Base-by-base conservation (phyloP, 2,329 filamentous ascomycete species). In the Penicillium decumbens region DNA sequence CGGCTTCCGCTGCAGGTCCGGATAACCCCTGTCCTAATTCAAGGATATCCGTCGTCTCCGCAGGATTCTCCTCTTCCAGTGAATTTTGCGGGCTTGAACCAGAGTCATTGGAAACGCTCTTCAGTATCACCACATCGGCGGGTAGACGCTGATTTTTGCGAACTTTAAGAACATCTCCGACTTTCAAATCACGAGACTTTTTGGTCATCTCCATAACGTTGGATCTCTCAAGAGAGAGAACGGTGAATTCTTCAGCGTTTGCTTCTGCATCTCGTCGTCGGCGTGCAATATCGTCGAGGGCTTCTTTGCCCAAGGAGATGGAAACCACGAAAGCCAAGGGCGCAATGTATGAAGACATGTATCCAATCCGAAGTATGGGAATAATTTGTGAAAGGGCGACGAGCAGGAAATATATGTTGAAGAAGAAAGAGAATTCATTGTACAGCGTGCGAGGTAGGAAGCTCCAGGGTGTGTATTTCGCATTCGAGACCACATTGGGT, bases 381-480 rank as follows among this genome's bases (percentile, higher is more conserved):
- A 98, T 91, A 38, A 89, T 85, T 72, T 98, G 93, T 32, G 92
- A 97, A 43, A 97, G 73, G 6, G 93, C 95, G 43, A 98, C 93
- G 24, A 97, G 83, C 48, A 98, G 77, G 69, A 98, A 98, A 69
- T 98, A 98, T 77, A 97, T 89, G 79, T 98, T 98, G 79, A 98
- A 95, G 74, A 98, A 98, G 76, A 97, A 98, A 51, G 92, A 96
- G 69, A 98, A 98, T 67, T 98, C 93, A 73, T 97, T 97, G 73
- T 96, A 98, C 20, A 98, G 77, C 0, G 93, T 98, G 45, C 92
- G 79, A 2, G 95, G 95, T 12, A 98, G 79, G 71, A 98, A 98
- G 45, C 88, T 95, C 76, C 91, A 86, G 1, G 91, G 84, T 27
- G 92, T 97, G 70, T 98, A 98, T 77, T 97, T 98, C 47, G 93